Percentiles rank a stretch among this genome's conserved stretches.
These are phyloP conservation scores for Candida adriatica DNA, from an alignment of 805 yeast species.

Conservation along the genomic window DNA sequence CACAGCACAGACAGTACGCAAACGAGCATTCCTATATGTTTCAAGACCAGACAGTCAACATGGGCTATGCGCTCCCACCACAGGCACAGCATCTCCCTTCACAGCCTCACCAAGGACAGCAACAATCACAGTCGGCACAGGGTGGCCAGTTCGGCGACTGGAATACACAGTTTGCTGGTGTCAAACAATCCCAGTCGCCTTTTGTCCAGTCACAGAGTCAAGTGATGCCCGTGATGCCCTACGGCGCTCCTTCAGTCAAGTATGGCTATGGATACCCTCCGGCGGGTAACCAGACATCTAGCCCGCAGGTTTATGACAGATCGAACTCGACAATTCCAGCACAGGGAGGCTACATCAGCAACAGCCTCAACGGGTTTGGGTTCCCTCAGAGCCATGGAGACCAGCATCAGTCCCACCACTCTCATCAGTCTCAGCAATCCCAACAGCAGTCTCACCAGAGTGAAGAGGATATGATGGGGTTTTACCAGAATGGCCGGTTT, in stretches of 20 bases:
- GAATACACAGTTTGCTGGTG: slow-evolving; percentile 1
- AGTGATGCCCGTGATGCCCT: background rate
- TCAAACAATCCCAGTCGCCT: slow-evolving; percentile 1
- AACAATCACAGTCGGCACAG: slow-evolving; percentile 2
- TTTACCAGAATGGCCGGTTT: slow-evolving; percentile 17
- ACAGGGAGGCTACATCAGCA: background rate
- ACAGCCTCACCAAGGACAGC: slow-evolving; percentile 2
- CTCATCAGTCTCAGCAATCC: background rate
- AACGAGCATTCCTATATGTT: background rate
- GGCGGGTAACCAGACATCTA: slow-evolving; percentile 1
- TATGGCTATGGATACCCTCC: background rate
- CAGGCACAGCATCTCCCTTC: slow-evolving; percentile 9
- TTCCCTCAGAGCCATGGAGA: background rate
- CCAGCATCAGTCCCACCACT: background rate
- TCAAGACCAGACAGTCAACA: background rate
- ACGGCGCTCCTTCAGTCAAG: background rate
- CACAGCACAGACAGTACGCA: background rate
- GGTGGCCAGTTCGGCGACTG: slow-evolving; percentile 2
- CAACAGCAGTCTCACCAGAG: background rate
- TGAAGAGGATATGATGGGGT: slow-evolving; percentile 10
- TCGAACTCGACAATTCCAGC: background rate
- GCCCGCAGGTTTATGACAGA: background rate
- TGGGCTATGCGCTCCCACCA: background rate
- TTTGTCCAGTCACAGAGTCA: slow-evolving; percentile 3
- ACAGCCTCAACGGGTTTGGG: background rate